Evolutionary conservation across 768 basidiomycete species (phyloP), one percentile per base, ranked within the genome.

Genomic region (Crepidotus variabilis): DNA sequence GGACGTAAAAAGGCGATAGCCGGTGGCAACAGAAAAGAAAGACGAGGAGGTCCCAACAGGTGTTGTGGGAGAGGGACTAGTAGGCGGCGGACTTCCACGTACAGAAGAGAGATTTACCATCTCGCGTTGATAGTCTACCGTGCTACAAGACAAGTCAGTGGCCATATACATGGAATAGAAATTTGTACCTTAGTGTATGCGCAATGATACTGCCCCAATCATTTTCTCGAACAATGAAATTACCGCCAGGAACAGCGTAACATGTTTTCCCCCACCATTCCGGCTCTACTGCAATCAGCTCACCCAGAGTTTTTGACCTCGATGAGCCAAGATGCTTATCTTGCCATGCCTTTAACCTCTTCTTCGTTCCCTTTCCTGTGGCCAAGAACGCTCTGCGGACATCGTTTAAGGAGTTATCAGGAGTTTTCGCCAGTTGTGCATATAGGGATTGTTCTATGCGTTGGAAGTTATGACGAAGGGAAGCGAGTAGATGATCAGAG

Each of bases 141-240:
- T 82, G 60, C 87, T 90, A 61, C 36, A 46, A 45, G 11, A 16
- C 60, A 55, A 16, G 45, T 55, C 33, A 52, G 48, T 23, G 64
- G 48, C 22, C 46, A 45, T 47, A 24, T 46, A 53, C 36, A 51
- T 6, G 18, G 58, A 36, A 34, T 14, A 56, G 39, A 50, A 36
- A 36, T 9, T 33, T 72, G 18, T 58, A 87, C 86, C 86, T 86
- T 50, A 90, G 69, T 7, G 87, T 88, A 68, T 86, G 89, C 6
- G 88, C 84, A 60, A 90, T 90, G 49, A 91, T 83, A 66, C 87
- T 89, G 7, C 87, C 87, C 86, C 84, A 87, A 67, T 89, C 87
- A 63, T 81, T 77, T 64, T 90, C 89, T 50, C 81, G 68, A 8
- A 90, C 80, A 57, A 89, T 78, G 4, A 88, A 75, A 63, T 81